A percentile compares a stretch with the other conserved stretches of the same genome.
phyloP scores from a whole-genome alignment of 1,284 basidiomycete genomes.

The Ustilago tritici region DNA sequence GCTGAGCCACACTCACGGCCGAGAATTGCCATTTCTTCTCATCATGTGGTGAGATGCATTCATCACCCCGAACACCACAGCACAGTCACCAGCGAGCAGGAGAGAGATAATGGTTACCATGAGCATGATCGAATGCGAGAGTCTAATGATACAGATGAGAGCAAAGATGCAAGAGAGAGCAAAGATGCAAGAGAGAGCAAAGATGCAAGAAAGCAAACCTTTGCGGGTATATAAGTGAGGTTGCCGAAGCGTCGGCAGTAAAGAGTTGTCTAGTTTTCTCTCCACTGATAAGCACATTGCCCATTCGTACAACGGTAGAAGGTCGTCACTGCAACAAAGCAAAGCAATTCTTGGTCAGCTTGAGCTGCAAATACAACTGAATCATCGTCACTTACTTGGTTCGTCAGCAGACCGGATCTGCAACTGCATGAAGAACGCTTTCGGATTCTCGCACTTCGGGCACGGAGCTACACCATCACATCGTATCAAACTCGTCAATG shows the following conservation, averaged over 20 bases:
- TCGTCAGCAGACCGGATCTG: conserved; percentile 88
- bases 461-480: conserved; percentile 72
- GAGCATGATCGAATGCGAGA: background rate
- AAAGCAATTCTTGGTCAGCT: background rate
- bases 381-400: conserved; percentile 61
- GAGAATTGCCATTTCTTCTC: no score
- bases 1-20: no score
- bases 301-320: conserved; percentile 65
- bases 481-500: background rate
- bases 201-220: background rate
- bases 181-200: no score
- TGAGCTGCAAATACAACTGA: no score
- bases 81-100: no score
- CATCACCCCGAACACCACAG: no score
- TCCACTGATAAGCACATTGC: conserved; percentile 64
- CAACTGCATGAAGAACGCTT: conserved; percentile 94
- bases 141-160: background rate
- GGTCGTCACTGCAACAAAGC: conserved; percentile 58
- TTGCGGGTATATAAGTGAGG: conserved; percentile 7
- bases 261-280: conserved; percentile 48
- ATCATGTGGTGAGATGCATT: no score
- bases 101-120: background rate
- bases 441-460: conserved; percentile 87
- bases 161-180: no score
- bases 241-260: no score